Percentiles rank a stretch among this genome's conserved stretches.
These are phyloP conservation scores for Cylindricascospora bacillispora DNA, from an alignment of 1,139 yeast species.

Conservation along the genomic window DNA sequence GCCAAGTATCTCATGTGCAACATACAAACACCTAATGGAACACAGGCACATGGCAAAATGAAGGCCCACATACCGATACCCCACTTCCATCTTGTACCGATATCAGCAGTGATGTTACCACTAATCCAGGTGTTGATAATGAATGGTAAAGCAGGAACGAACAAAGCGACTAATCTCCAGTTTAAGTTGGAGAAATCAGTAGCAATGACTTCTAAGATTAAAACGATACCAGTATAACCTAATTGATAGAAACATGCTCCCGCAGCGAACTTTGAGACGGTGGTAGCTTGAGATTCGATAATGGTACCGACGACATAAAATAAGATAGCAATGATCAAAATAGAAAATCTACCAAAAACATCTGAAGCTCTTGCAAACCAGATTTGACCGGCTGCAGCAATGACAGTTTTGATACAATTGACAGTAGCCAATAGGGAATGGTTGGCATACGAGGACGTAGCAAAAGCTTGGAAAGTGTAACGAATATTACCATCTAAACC, in stretches of 20 bases:
- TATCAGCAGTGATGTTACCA: conserved; percentile 37
- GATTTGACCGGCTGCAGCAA: conserved; percentile 64
- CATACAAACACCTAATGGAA: conserved; percentile 41
- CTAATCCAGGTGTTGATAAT: conserved; percentile 62
- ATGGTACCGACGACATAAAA: conserved; percentile 57
- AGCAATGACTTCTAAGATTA: conserved; percentile 41
- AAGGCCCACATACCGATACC: conserved; percentile 70
- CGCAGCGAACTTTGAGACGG: conserved; percentile 50
- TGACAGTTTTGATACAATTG: conserved; percentile 45
- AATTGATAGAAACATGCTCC: conserved; percentile 57
- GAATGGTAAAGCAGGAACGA: conserved; percentile 54
- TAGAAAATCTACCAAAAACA: conserved; percentile 51
- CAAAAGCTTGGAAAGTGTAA: conserved; percentile 35
- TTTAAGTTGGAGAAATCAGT: conserved; percentile 55
- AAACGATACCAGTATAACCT: conserved; percentile 52
- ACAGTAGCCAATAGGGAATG: conserved; percentile 54
- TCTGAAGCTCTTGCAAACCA: conserved; percentile 55
- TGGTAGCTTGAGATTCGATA: conserved; percentile 48
- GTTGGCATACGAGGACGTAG: conserved; percentile 40
- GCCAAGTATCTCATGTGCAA: conserved; percentile 44
- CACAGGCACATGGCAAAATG: conserved; percentile 45
- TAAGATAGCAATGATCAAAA: conserved; percentile 38
- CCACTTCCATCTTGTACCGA: conserved; percentile 42
- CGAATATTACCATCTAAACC: conserved; percentile 47
- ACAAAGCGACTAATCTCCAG: conserved; percentile 50